Conservation (phyloP, 495 filamentous ascomycete genomes). For the Aspergillus sclerotioniger region DNA sequence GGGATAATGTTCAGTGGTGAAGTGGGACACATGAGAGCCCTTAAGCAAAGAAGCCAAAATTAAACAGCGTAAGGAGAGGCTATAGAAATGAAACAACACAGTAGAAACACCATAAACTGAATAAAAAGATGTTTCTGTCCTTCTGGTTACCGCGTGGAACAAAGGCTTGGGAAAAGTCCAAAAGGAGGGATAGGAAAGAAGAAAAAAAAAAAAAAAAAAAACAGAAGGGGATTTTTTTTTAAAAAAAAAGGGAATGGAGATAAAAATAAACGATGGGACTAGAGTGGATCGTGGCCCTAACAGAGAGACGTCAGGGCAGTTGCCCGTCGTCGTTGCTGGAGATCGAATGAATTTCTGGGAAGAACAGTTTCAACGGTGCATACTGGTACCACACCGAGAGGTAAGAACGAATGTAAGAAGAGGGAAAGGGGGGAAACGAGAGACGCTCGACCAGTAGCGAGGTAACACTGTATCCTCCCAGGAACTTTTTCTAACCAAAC, state of each 20-base stretch:
- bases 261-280: slow-evolving; percentile 21
- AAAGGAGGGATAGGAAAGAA: slow-evolving; percentile 16
- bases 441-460: slow-evolving; percentile 16
- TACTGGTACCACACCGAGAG: slow-evolving; percentile 18
- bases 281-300: slow-evolving; percentile 19
- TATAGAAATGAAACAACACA: not conserved
- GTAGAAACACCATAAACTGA: slow-evolving; percentile 7
- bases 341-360: slow-evolving; percentile 21
- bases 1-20: slow-evolving; percentile 15
- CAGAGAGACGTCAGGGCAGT: slow-evolving; percentile 15
- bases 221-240: no score
- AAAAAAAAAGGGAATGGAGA: slow-evolving; percentile 16
- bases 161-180: slow-evolving; percentile 3
- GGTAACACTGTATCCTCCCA: slow-evolving; percentile 22
- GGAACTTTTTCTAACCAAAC: slow-evolving; percentile 29
- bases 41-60: slow-evolving; percentile 5
- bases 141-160: slow-evolving; percentile 13
- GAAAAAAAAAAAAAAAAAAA: slow-evolving; percentile 15
- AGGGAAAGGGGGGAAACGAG: slow-evolving; percentile 8
- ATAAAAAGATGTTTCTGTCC: slow-evolving; percentile 8
- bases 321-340: slow-evolving; percentile 15
- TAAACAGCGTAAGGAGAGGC: slow-evolving; percentile 5
- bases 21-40: slow-evolving; percentile 12
- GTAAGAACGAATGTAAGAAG: slow-evolving; percentile 9
- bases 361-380: slow-evolving; percentile 24